Percentiles rank a stretch among this genome's conserved stretches.
These are phyloP conservation scores for Dillenia turbinata DNA, from an alignment of 164 flowering plant genomes.

Conservation along the genomic window DNA sequence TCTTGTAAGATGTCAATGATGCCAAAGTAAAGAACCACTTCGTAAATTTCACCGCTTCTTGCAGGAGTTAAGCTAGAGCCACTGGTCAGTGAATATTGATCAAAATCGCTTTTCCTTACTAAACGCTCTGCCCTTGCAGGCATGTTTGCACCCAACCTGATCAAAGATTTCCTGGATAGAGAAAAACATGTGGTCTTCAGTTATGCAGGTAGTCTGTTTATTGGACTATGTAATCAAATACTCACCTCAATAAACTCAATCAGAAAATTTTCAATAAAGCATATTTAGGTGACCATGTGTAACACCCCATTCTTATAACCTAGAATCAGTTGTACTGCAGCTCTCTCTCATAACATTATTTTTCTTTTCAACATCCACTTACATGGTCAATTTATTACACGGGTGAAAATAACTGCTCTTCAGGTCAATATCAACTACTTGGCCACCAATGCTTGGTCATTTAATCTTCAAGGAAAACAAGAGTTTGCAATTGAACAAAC, in stretches of 20 bases:
- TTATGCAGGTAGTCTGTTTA: background rate
- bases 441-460: too few species aligned
- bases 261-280: too few species aligned
- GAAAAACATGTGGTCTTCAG: background rate
- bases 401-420: too few species aligned
- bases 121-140: slow-evolving; percentile 77
- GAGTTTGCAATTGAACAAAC: too few species aligned
- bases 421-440: too few species aligned
- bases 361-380: too few species aligned
- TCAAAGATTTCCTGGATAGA: slow-evolving; percentile 56
- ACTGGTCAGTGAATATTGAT: slow-evolving; percentile 40
- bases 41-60: slow-evolving; percentile 49
- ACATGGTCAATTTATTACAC: too few species aligned
- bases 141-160: slow-evolving; percentile 78
- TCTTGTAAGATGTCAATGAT: slow-evolving; percentile 88
- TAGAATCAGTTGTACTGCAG: too few species aligned
- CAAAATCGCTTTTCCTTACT: slow-evolving; percentile 56
- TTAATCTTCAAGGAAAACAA: too few species aligned
- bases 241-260: background rate
- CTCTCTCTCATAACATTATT: too few species aligned
- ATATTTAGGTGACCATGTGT: too few species aligned
- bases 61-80: slow-evolving; percentile 35
- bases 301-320: too few species aligned
- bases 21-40: slow-evolving; percentile 79
- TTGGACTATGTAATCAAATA: background rate